Evolutionary conservation across 1,284 basidiomycete genomes (phyloP).

Genomic region (Ustilago sp.): DNA sequence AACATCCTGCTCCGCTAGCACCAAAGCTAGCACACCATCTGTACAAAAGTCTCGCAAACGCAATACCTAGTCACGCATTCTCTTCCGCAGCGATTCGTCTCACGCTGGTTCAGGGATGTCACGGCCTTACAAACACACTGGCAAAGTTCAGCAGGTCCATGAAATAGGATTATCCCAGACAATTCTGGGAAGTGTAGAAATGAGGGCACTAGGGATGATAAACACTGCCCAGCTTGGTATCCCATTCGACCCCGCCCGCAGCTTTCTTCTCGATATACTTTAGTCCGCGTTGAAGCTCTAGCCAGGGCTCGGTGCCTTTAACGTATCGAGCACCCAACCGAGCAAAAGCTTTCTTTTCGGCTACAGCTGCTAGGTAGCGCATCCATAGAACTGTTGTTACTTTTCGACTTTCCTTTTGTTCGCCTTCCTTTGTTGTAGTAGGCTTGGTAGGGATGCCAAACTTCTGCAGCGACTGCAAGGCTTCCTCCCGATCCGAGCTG

Average conservation of each 20-base stretch:
- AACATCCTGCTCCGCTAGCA: neutral
- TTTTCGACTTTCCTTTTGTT: neutral
- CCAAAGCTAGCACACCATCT: neutral
- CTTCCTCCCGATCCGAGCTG: slow-evolving; percentile 65
- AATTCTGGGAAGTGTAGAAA: neutral
- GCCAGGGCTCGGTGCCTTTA: slow-evolving; percentile 49
- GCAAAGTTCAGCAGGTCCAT: neutral
- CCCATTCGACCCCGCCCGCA: slow-evolving; percentile 13
- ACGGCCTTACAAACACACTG: neutral
- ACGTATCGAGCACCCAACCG: slow-evolving; percentile 51
- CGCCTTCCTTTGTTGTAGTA: slow-evolving; percentile 69
- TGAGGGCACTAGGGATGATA: slow-evolving; percentile 7
- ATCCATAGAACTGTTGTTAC: slow-evolving; percentile 17
- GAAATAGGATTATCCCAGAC: neutral
- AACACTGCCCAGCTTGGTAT: slow-evolving; percentile 33
- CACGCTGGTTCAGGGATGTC: neutral
- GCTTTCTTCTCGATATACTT: slow-evolving; percentile 6
- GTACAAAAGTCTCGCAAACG: slow-evolving; percentile 11
- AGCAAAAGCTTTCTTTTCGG: slow-evolving; percentile 36
- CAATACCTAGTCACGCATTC: neutral
- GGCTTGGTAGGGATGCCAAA: slow-evolving; percentile 68
- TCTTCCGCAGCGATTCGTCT: slow-evolving; percentile 1
- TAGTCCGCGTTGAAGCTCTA: slow-evolving; percentile 35
- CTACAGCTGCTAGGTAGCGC: slow-evolving; percentile 17
- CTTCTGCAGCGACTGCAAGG: slow-evolving; percentile 69